Conservation (phyloP, 2,329 filamentous ascomycete genomes). For the Talaromyces verruculosus region DNA sequence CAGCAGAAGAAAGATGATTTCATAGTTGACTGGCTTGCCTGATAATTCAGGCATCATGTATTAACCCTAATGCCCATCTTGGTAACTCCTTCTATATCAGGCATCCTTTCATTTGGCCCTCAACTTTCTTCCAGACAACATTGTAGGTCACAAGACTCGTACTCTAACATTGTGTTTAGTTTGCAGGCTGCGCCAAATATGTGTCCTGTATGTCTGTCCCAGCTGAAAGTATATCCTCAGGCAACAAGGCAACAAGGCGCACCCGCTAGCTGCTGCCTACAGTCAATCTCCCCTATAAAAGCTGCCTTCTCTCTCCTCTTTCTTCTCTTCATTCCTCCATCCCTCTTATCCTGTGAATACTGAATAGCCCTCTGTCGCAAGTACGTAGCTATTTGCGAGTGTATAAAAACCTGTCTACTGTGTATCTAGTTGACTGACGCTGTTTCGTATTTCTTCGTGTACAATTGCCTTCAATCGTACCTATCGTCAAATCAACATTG, state of each 20-base stretch:
- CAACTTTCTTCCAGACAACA: neutral
- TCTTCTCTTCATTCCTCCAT: neutral
- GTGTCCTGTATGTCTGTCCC: neutral
- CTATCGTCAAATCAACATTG: neutral
- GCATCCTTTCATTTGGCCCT: neutral
- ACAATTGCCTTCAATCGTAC: neutral
- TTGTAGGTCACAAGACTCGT: neutral
- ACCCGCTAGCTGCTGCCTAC: slow-evolving; percentile 12
- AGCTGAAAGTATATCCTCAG: neutral
- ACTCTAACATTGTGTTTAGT: neutral
- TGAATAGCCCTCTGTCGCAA: neutral
- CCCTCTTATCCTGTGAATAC: neutral
- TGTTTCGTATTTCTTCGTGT: neutral
- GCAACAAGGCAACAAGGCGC: slow-evolving; percentile 6
- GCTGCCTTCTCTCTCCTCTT: neutral
- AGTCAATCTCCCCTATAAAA: neutral
- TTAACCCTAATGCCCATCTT: neutral
- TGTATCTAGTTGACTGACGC: neutral
- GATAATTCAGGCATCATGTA: neutral
- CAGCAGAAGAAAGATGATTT: neutral
- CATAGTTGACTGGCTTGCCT: too few species aligned
- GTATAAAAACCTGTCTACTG: neutral
- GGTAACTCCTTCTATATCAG: neutral
- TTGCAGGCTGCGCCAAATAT: neutral
- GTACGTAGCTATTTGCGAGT: neutral